Percentiles rank a stretch among this genome's conserved stretches.
phyloP scores from a whole-genome alignment of 1,284 basidiomycete genomes.

The Melanopsichium pennsylvanicum region DNA sequence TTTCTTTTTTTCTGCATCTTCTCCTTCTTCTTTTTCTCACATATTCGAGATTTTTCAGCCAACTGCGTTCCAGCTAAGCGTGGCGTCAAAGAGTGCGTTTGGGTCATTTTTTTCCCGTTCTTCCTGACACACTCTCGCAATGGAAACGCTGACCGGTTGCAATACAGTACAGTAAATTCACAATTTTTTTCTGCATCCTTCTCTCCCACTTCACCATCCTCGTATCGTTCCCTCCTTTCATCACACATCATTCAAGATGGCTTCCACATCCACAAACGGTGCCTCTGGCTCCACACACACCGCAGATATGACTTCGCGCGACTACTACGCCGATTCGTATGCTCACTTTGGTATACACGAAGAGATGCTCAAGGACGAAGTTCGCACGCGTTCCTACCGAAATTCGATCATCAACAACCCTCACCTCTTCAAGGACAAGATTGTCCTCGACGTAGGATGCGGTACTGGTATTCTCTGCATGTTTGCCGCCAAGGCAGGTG shows the following conservation, averaged over 20 bases:
- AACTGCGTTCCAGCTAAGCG: not conserved
- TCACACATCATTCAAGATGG: constrained; percentile 23
- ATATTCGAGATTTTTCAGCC: not conserved
- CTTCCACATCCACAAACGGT: constrained; percentile 46
- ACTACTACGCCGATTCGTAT: constrained; percentile 66
- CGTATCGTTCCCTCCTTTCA: not conserved
- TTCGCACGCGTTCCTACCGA: constrained; percentile 94
- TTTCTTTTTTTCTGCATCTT: constrained; percentile 3
- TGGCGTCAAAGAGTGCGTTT: constrained; percentile 1
- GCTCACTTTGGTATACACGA: constrained; percentile 66
- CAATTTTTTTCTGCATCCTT: not conserved
- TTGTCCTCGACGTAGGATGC: constrained; percentile 95
- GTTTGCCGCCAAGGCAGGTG: constrained; percentile 98
- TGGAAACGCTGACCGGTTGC: too few relatives aligned
- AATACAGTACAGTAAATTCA: too few relatives aligned
- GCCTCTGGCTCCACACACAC: constrained; percentile 29
- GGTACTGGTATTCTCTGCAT: constrained; percentile 98
- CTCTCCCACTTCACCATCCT: not conserved
- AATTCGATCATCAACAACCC: constrained; percentile 93
- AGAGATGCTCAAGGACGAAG: constrained; percentile 98
- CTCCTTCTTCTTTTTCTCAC: not conserved
- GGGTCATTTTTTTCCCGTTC: not conserved
- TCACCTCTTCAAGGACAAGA: constrained; percentile 82
- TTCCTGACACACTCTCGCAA: not conserved
- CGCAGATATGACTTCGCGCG: constrained; percentile 59